These are phyloP conservation scores for Aureobasidium sp. DNA, from an alignment of 2,329 filamentous ascomycete species.

Conservation along the genomic window DNA sequence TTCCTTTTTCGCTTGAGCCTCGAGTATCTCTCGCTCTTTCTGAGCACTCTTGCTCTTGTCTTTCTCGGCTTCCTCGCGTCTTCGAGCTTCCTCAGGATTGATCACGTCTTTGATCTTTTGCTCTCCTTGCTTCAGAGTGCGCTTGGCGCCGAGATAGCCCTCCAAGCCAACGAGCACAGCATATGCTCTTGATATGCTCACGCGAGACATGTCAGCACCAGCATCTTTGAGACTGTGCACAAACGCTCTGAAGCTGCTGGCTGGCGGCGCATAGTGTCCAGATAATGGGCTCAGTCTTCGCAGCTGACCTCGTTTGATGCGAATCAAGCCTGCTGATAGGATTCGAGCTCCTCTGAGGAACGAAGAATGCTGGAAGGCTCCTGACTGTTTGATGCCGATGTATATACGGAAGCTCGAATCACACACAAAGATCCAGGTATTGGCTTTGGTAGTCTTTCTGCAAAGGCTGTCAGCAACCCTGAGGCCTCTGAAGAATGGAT, in stretches of 20 bases:
- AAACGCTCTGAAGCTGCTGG: conserved; percentile 76
- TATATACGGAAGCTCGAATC: conserved; percentile 82
- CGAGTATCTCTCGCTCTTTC: conserved; percentile 50
- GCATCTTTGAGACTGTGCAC: conserved; percentile 63
- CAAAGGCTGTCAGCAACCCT: neutral
- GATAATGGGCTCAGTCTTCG: conserved; percentile 59
- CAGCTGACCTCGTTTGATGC: conserved; percentile 74
- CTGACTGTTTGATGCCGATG: conserved; percentile 81
- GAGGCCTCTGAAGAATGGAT: neutral
- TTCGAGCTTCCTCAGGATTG: conserved; percentile 51
- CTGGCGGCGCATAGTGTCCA: conserved; percentile 80
- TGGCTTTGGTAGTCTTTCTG: conserved; percentile 68
- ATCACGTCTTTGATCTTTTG: conserved; percentile 53
- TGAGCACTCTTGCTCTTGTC: conserved; percentile 57
- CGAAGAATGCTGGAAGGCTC: conserved; percentile 84
- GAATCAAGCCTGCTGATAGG: conserved; percentile 74
- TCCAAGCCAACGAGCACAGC: conserved; percentile 77
- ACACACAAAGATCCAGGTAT: conserved; percentile 90
- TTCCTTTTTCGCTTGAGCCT: conserved; percentile 33
- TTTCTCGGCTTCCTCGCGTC: conserved; percentile 40
- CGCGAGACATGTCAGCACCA: conserved; percentile 70
- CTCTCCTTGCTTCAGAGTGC: conserved; percentile 53
- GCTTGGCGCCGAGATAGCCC: conserved; percentile 63
- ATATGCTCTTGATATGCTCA: conserved; percentile 76
- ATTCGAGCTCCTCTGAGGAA: conserved; percentile 81